Conservation (phyloP, 2,329 filamentous ascomycete genomes). For the Fusarium sp. region DNA sequence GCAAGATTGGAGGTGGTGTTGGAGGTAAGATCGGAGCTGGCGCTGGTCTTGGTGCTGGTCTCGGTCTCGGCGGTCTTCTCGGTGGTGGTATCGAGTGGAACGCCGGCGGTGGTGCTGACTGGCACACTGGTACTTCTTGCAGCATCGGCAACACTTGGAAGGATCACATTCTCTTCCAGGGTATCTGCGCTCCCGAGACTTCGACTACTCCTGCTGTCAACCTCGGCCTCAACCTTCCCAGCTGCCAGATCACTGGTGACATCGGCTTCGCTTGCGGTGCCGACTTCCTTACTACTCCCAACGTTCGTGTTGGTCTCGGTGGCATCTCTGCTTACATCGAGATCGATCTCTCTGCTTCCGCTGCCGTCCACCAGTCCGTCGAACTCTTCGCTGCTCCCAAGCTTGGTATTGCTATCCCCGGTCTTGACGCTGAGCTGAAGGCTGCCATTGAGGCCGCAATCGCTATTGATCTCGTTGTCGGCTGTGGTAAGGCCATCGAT, state of each 20-base stretch:
- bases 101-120: slow-evolving; percentile 12
- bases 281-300: slow-evolving; percentile 54
- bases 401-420: slow-evolving; percentile 54
- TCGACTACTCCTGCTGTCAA: slow-evolving; percentile 35
- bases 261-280: slow-evolving; percentile 58
- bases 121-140: slow-evolving; percentile 24
- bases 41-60: neutral
- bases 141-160: slow-evolving; percentile 33
- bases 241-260: slow-evolving; percentile 59
- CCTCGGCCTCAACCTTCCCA: slow-evolving; percentile 43
- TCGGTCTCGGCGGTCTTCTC: slow-evolving; percentile 10
- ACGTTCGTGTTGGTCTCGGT: slow-evolving; percentile 60
- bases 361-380: slow-evolving; percentile 61
- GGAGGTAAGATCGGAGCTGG: slow-evolving; percentile 5
- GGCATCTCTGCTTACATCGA: slow-evolving; percentile 65
- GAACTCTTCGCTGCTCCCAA: slow-evolving; percentile 59
- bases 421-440: slow-evolving; percentile 55
- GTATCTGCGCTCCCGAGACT: slow-evolving; percentile 34
- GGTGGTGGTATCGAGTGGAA: slow-evolving; percentile 16
- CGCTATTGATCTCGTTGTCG: slow-evolving; percentile 64
- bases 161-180: slow-evolving; percentile 34
- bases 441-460: slow-evolving; percentile 62
- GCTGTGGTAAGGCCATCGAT: slow-evolving; percentile 60
- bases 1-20: neutral
- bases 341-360: slow-evolving; percentile 58